Percentiles rank a stretch among this genome's conserved stretches.
Evolutionary conservation across 441 rosid species (phyloP).

Genomic region (Corymbia citriodora): DNA sequence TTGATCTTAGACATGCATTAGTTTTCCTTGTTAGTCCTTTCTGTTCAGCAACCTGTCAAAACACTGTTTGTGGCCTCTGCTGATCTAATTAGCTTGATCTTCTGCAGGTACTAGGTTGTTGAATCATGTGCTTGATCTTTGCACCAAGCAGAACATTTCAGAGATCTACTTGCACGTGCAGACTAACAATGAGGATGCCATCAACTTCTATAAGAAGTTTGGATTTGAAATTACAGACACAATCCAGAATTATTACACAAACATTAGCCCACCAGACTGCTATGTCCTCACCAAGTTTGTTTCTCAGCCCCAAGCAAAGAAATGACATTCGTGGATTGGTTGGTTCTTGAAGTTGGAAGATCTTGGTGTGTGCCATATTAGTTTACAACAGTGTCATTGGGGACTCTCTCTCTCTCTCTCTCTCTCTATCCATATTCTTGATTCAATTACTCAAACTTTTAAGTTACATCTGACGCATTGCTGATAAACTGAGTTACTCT

Average conservation of each 20-base stretch:
- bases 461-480: background rate
- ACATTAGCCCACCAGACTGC: slow-evolving; percentile 86
- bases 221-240: slow-evolving; percentile 81
- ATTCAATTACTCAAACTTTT: background rate
- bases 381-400: background rate
- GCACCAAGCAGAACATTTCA: slow-evolving; percentile 57
- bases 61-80: background rate
- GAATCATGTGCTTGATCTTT: slow-evolving; percentile 80
- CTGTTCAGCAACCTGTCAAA: background rate
- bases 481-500: background rate
- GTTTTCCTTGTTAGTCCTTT: background rate
- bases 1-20: background rate
- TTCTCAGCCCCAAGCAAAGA: slow-evolving; percentile 36
- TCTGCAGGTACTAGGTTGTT: slow-evolving; percentile 73
- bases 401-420: background rate
- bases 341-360: background rate
- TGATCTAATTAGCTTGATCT: background rate
- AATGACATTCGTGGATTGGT: slow-evolving; percentile 21
- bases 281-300: slow-evolving; percentile 62
- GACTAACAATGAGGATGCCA: slow-evolving; percentile 90
- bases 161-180: slow-evolving; percentile 96
- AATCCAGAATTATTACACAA: slow-evolving; percentile 73
- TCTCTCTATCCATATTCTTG: background rate
- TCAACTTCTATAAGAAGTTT: slow-evolving; percentile 89
- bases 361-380: background rate